Percentiles rank a stretch among this genome's conserved stretches.
phyloP scores from a whole-genome alignment of 192 early-diverging fungal species.

The Coemansia sp. region DNA sequence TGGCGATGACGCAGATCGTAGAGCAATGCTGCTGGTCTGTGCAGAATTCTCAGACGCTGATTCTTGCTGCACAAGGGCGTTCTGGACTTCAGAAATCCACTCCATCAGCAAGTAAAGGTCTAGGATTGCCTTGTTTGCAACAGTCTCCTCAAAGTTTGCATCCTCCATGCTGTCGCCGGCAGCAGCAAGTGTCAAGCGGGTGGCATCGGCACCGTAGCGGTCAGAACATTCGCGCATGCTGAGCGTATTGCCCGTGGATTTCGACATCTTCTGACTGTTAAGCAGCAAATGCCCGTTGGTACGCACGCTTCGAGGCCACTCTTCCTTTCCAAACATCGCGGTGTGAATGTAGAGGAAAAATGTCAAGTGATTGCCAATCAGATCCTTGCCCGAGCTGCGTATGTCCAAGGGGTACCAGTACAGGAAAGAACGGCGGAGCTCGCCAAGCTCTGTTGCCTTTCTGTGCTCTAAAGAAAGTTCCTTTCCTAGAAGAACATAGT shows the following conservation, averaged over 20 bases:
- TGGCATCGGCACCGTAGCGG: conserved; percentile 94
- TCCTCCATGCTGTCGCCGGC: conserved; percentile 96
- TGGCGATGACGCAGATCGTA: conserved; percentile 57
- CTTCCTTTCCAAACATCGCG: conserved; percentile 85
- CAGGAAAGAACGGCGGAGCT: conserved; percentile 84
- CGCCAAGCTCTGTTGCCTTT: conserved; percentile 66
- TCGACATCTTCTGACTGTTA: conserved; percentile 97
- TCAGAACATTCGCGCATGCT: conserved; percentile 75
- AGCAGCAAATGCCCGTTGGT: conserved; percentile 94
- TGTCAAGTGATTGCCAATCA: conserved; percentile 96
- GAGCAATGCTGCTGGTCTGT: conserved; percentile 32
- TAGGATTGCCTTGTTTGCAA: conserved; percentile 93
- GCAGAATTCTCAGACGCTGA: conserved; percentile 46
- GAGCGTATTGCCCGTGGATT: conserved; percentile 96
- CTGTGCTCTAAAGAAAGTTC: conserved; percentile 56
- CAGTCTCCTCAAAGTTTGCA: conserved; percentile 96
- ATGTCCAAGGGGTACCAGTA: conserved; percentile 99
- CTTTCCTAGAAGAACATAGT: conserved; percentile 80
- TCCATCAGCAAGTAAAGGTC: conserved; percentile 86
- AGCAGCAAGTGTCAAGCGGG: conserved; percentile 91
- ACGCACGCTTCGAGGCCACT: conserved; percentile 87
- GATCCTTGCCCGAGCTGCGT: conserved; percentile 94
- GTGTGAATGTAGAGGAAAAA: conserved; percentile 97
- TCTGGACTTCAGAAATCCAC: conserved; percentile 78
- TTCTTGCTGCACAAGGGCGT: conserved; percentile 54